Evolutionary conservation across 1,139 yeast species (phyloP).

Genomic region (Magnusiomyces fungicola): DNA sequence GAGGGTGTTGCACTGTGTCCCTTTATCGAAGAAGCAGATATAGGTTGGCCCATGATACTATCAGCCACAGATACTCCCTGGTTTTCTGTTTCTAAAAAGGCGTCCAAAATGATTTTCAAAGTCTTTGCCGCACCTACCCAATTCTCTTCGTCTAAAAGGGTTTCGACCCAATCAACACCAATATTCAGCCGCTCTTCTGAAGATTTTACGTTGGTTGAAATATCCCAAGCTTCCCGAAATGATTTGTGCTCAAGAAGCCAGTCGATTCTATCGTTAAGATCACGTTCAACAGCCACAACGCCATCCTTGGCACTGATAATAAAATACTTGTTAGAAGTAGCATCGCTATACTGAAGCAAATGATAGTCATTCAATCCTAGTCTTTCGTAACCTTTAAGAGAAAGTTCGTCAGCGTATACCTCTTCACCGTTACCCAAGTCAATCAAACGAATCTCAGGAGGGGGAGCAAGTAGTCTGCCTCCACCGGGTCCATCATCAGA

Average conservation of each 20-base stretch:
- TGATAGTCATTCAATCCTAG: conserved; percentile 78
- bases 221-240: conserved; percentile 68
- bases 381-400: conserved; percentile 49
- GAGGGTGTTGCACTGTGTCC: background rate
- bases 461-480: conserved; percentile 21
- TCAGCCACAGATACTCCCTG: background rate
- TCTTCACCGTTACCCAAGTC: conserved; percentile 65
- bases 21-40: background rate
- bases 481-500: background rate
- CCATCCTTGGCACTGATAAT: conserved; percentile 79
- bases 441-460: conserved; percentile 69
- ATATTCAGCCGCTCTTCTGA: conserved; percentile 46
- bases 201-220: conserved; percentile 51
- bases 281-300: conserved; percentile 64
- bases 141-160: conserved; percentile 41
- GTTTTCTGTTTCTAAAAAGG: conserved; percentile 18
- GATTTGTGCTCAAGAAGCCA: conserved; percentile 59
- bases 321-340: conserved; percentile 42
- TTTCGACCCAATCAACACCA: conserved; percentile 59
- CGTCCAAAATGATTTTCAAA: conserved; percentile 38
- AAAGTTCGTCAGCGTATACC: conserved; percentile 75
- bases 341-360: conserved; percentile 30
- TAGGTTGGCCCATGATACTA: background rate
- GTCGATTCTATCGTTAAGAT: conserved; percentile 55
- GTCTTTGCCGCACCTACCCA: conserved; percentile 56